Evolutionary conservation across 208 protist genomes (phyloP), one percentile per base, ranked within the genome.

Genomic region (Leishmania gerbilli): DNA sequence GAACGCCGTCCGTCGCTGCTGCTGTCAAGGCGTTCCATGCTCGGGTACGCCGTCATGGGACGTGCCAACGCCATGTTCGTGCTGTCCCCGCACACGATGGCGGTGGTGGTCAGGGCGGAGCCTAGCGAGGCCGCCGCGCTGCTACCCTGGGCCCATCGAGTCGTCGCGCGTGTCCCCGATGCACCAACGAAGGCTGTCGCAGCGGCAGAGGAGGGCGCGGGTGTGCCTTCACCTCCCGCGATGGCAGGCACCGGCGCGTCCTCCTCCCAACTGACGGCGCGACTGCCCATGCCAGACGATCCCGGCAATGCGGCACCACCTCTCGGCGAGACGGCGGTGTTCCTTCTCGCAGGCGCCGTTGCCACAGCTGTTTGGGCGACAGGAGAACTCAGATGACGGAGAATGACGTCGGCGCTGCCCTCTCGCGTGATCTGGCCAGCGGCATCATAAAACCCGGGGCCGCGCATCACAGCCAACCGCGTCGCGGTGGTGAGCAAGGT

Each of bases 191-290:
- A 74, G 45, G 68, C 13, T 19, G 31, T 53, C 3, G 68, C 68
- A 53, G 68, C 24, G 68, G 21, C 42, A 71, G 65, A 84, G 19
- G 76, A 80, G 24, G 69, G 37, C 58, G 42, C 34, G 2, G 21
- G 68, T 62, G 74, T 76, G 1, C 81, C 68, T 45, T 80, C 76
- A 34, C 62, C 76, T 34, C 58, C 75, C 27, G 60, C 62, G 56
- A 78, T 64, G 37, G 71, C 55, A 40, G 40, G 71, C 60, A 76
- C 62, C 49, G 81, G 53, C 42, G 58, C 56, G 37, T 80, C 77
- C 0, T 51, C 81, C 40, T 85, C 81, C 76, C 77, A 81, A 74
- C 81, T 81, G n/a, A 79, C 77, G 47, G 47, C 60, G 64, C 81
- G 77, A 31, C 81, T 79, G 71, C 71, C 77, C 60, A 58, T 77